Conservation (phyloP, 768 basidiomycete genomes). For the Lepiota subincarnata region DNA sequence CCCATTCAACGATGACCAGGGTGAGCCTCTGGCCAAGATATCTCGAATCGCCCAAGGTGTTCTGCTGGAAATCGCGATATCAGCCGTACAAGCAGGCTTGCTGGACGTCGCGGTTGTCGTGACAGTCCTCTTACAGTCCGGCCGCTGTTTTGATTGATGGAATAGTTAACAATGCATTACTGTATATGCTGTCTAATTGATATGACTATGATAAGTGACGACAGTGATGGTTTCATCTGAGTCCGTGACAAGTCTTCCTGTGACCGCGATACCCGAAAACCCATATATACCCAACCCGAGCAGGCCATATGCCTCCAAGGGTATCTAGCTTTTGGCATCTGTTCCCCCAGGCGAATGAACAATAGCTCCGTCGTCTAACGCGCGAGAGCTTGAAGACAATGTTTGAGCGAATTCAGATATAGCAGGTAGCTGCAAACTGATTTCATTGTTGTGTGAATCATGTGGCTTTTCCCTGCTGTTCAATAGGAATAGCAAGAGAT, state of each 20-base stretch:
- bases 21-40: conserved; percentile 14
- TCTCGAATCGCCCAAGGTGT: conserved; percentile 9
- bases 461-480: neutral
- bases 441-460: neutral
- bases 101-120: conserved; percentile 16
- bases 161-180: neutral
- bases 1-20: conserved; percentile 1
- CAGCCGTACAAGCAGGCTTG: conserved; percentile 14
- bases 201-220: neutral
- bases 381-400: neutral
- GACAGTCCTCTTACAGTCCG: conserved; percentile 16
- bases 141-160: conserved; percentile 14
- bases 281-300: too few relatives aligned
- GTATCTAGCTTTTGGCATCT: too few relatives aligned
- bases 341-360: too few relatives aligned
- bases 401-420: neutral
- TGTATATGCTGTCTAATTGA: neutral
- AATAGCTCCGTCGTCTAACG: neutral
- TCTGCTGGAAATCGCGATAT: conserved; percentile 12
- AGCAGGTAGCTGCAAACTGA: neutral
- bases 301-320: too few relatives aligned
- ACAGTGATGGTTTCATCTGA: neutral
- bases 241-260: too few relatives aligned
- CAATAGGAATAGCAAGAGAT: neutral
- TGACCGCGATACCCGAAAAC: neutral